Base-by-base conservation (phyloP, 129 eudicot species). In the Artemisia tridentata region DNA sequence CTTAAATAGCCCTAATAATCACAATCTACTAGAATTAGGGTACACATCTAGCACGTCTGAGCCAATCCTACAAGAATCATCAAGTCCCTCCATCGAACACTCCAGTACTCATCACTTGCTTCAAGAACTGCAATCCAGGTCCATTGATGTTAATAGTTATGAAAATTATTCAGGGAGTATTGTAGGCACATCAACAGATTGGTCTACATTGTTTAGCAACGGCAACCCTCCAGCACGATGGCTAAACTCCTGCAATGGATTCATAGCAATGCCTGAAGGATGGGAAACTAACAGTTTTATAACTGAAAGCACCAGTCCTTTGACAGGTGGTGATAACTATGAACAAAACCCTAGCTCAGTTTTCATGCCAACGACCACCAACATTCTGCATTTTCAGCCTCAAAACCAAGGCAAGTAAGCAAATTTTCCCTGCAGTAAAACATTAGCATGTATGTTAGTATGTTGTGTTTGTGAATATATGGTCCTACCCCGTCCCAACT, bases 281-380 rank as follows among this genome's bases (percentile, higher is more conserved):
- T 64, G 58, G 78, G 82, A 72, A 27, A 50, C 67, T 53, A 63
- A 60, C 21, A 59, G 41, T 43, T 50, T 62, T n/a, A 43, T 56
- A 51, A 71, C 51, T 14, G 76, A 66, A 67, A 66, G 10, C 49
- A 63, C 21, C 29, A 67, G 29, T 80, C 60, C 65, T 47, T 7
- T 62, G 68, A 77, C 75, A 63, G 77, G 66, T 47, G 73, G 74
- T 62, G 65, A 48, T 68, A 46, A 23, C 67, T 46, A 76, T 71
- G 81, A 52, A 61, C 79, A 67, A 72, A 76, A 72, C 75, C 67
- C 81, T 76, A 76, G 75, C 75, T 52, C 68, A 29, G 14, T 54
- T 41, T 11, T 64, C 51, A 34, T 57, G 74, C 52, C 80, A 50
- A 55, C 49, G 51, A 58, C 62, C 46, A 70, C 52, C 65, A 68